Evolutionary conservation across 2,329 filamentous ascomycete species (phyloP).

Genomic region (Metarhizium sp.): DNA sequence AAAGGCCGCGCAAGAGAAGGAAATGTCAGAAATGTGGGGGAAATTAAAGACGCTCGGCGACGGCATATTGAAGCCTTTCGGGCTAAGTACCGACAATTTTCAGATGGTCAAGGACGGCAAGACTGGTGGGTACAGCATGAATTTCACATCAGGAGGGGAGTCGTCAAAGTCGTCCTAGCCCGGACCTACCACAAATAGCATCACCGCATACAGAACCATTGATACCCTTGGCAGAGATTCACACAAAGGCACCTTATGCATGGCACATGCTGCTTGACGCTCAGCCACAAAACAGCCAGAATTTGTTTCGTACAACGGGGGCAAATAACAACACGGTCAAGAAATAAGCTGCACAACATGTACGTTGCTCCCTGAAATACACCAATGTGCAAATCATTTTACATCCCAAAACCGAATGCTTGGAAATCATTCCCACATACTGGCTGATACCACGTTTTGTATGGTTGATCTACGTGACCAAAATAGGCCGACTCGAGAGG

Average conservation of each 20-base stretch:
- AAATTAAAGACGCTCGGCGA: constrained; percentile 92
- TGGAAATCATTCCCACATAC: background rate
- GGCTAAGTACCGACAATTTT: constrained; percentile 88
- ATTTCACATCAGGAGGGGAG: constrained; percentile 48
- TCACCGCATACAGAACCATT: background rate
- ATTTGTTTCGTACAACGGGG: background rate
- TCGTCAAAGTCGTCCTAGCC: constrained; percentile 5
- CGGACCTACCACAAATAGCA: background rate
- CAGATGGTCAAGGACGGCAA: constrained; percentile 87
- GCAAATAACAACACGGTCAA: too few species aligned
- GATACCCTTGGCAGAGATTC: background rate
- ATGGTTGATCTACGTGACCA: constrained; percentile 68
- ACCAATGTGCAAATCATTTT: background rate
- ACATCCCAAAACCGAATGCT: background rate
- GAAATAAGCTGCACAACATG: too few species aligned
- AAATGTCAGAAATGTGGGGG: constrained; percentile 95
- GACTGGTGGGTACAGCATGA: constrained; percentile 89
- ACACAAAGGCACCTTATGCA: background rate
- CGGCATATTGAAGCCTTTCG: constrained; percentile 85
- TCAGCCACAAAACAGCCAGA: background rate
- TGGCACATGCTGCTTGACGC: background rate
- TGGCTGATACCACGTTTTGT: constrained; percentile 73
- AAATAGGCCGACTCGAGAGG: constrained; percentile 71
- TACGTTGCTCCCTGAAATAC: too few species aligned
- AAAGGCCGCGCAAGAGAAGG: constrained; percentile 71